phyloP scores from a whole-genome alignment of 352 stramenopile species.

The Aphanomyces euteiches region DNA sequence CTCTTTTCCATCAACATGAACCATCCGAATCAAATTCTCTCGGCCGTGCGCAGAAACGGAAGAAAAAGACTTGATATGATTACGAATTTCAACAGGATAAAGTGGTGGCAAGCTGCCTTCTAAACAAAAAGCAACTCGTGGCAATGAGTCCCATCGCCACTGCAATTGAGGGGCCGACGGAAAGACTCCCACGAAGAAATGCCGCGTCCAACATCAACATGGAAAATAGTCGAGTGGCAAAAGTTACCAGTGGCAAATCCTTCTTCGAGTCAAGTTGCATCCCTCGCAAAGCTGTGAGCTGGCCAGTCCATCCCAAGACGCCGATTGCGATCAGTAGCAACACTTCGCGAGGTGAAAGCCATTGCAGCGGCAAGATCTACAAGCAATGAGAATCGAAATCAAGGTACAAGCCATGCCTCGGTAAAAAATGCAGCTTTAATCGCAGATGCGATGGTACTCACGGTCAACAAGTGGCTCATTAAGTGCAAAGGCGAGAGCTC shows the following conservation, averaged over 20 bases:
- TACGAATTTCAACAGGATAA: too few relatives aligned
- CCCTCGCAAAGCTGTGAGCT: constrained; percentile 9
- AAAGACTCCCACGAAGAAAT: constrained; percentile 49
- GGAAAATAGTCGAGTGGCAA: constrained; percentile 64
- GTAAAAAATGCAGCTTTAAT: constrained; percentile 18
- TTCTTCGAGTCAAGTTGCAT: constrained; percentile 46
- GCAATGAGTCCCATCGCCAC: constrained; percentile 48
- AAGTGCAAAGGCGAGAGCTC: constrained; percentile 40
- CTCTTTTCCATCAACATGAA: too few relatives aligned
- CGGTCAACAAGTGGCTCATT: constrained; percentile 47
- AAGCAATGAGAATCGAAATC: background rate
- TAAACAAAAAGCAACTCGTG: constrained; percentile 9
- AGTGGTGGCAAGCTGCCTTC: background rate
- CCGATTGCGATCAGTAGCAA: constrained; percentile 42
- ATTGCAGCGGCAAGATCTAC: background rate
- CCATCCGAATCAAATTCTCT: too few relatives aligned
- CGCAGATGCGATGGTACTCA: constrained; percentile 38
- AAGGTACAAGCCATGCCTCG: background rate
- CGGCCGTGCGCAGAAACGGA: too few relatives aligned
- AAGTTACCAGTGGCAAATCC: constrained; percentile 57
- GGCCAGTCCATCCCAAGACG: constrained; percentile 46
- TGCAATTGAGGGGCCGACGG: constrained; percentile 53
- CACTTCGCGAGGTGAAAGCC: constrained; percentile 32
- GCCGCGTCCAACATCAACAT: constrained; percentile 50
- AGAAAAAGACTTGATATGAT: too few relatives aligned